Evolutionary conservation across 352 stramenopile genomes (phyloP), one percentile per base, ranked within the genome.

Genomic region (Globisporangium sylvaticum): DNA sequence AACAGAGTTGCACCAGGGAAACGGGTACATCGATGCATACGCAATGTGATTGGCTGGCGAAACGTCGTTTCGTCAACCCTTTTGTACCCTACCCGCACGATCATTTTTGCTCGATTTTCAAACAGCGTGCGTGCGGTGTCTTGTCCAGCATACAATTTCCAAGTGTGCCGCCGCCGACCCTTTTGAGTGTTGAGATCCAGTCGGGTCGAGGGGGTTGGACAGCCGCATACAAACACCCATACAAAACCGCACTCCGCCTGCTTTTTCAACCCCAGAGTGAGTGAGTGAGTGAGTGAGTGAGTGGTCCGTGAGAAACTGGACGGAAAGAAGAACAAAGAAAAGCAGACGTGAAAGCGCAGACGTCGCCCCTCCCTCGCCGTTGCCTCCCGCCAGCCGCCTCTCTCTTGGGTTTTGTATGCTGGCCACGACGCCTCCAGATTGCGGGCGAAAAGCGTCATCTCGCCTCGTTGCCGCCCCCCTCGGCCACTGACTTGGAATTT

Each of bases 381-480:
- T 58, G 46, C 27, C 50, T 66, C 64, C 54, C 60, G 60, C 66
- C 61, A 52, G 8, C 48, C 22, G 7, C 50, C 7, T 58, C 31
- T 24, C 62, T 31, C 53, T 27, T 31, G 25, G 7, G 6, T 20
- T 66, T 66, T 42, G 62, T 42, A 54, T 37, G 31, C n/a, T 34
- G 62, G 4, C 14, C 8, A 14, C 53, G 50, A 22, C 62, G 37
- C 50, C 65, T 63, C 59, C 27, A 18, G 58, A 64, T 62, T 58
- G 31, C n/a, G 20, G 24, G 25, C 25, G 18, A 58, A 66, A 55
- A 18, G 48, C 61, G 61, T 78, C 68, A 74, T 73, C 73, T 71
- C 70, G 69, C 64, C 62, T 68, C 72, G 73, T 65, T 79, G 77
- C 71, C 72, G 76, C 69, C 72, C 69, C 73, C 71, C 79, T 70